Evolutionary conservation across 192 early-diverging fungal genomes (phyloP).

Genomic region (Podochytrium sp.): DNA sequence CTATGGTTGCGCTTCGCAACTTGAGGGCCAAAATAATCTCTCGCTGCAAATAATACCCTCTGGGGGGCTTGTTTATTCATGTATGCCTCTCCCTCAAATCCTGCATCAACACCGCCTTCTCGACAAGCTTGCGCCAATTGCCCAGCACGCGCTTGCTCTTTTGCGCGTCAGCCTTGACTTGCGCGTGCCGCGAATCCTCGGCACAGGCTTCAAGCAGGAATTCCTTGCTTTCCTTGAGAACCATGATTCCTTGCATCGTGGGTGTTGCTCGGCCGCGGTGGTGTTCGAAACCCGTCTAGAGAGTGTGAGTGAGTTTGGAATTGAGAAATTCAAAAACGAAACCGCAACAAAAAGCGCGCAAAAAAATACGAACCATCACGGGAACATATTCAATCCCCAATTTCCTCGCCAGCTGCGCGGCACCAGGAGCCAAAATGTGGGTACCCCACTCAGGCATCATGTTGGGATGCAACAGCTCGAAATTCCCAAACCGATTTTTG

Average conservation of each 20-base stretch:
- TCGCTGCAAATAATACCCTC: not conserved
- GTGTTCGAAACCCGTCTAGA: slow-evolving; percentile 76
- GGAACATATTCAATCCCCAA: slow-evolving; percentile 79
- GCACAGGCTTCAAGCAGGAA: slow-evolving; percentile 48
- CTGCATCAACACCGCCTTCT: slow-evolving; percentile 16
- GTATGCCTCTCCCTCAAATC: slow-evolving; percentile 17
- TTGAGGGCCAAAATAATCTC: too few species aligned
- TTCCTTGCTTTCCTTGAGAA: slow-evolving; percentile 60
- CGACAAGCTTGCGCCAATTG: slow-evolving; percentile 21
- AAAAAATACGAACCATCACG: slow-evolving; percentile 72
- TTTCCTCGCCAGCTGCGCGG: slow-evolving; percentile 69
- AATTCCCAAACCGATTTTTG: slow-evolving; percentile 78
- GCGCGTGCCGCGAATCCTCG: slow-evolving; percentile 5
- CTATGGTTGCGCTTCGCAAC: too few species aligned
- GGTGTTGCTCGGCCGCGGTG: slow-evolving; percentile 61
- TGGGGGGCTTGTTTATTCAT: slow-evolving; percentile 23
- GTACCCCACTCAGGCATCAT: slow-evolving; percentile 86
- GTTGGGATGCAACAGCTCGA: slow-evolving; percentile 79
- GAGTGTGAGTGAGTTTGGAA: not conserved
- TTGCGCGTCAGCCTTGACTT: slow-evolving; percentile 5
- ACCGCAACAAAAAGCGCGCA: not conserved
- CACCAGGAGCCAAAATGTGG: slow-evolving; percentile 70
- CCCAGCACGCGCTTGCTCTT: not conserved
- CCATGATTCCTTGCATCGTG: slow-evolving; percentile 70
- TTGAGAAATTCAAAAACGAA: not conserved